Evolutionary conservation across 1,284 basidiomycete species (phyloP).

Genomic region (Ganoderma multipileum): DNA sequence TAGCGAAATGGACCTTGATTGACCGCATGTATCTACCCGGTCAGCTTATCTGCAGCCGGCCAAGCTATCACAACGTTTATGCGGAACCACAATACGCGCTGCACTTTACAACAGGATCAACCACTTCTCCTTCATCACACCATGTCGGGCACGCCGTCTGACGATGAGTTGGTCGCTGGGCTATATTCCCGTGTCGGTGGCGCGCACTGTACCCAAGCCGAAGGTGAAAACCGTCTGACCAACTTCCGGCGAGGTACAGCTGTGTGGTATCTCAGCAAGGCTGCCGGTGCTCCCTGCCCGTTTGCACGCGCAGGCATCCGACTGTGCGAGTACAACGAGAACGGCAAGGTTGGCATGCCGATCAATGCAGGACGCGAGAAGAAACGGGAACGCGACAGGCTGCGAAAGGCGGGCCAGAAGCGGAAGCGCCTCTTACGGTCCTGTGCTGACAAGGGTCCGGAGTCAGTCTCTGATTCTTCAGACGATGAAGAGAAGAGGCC

Average conservation of each 20-base stretch:
- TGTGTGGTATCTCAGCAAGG: conserved; percentile 80
- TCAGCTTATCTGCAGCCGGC: conserved; percentile 74
- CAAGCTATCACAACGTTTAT: conserved; percentile 84
- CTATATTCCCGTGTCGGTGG: conserved; percentile 74
- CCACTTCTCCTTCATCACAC: conserved; percentile 75
- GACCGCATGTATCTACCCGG: conserved; percentile 14
- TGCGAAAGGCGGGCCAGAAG: conserved; percentile 58
- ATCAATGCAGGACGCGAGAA: conserved; percentile 44
- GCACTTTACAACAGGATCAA: conserved; percentile 71
- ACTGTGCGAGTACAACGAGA: conserved; percentile 68
- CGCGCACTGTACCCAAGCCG: conserved; percentile 52
- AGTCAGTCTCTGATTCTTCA: conserved; percentile 47
- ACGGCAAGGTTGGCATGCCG: conserved; percentile 45
- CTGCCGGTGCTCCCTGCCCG: conserved; percentile 75
- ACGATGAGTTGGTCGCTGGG: conserved; percentile 76
- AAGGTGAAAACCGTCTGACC: conserved; percentile 61
- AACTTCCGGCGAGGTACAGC: conserved; percentile 79
- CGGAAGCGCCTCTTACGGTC: conserved; percentile 66
- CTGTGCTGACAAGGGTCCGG: conserved; percentile 50
- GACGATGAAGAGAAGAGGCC: conserved; percentile 55
- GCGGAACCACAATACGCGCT: conserved; percentile 71
- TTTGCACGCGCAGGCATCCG: conserved; percentile 75
- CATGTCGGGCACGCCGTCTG: conserved; percentile 70
- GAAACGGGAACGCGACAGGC: conserved; percentile 47
- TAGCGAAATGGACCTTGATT: conserved; percentile 11